These are phyloP conservation scores for Cyclotella baltica DNA, from an alignment of 108 stramenopile species.

Conservation along the genomic window DNA sequence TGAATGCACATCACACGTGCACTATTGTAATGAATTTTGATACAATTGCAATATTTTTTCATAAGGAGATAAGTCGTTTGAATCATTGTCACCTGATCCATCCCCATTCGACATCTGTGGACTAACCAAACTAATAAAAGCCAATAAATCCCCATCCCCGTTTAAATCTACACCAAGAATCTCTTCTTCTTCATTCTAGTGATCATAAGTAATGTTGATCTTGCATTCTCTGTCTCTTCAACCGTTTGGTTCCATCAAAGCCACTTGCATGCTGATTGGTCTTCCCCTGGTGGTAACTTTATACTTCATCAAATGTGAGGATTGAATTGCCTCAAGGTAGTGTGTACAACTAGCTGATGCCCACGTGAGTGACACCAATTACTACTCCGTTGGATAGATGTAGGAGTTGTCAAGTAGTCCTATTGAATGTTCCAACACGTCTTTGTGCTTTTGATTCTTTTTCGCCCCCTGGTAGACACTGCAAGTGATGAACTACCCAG, in stretches of 20 bases:
- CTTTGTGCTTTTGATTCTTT: slow-evolving; percentile 39
- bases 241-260: slow-evolving; percentile 92
- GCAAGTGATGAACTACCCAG: slow-evolving; percentile 79
- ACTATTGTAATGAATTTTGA: slow-evolving; percentile 69
- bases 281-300: slow-evolving; percentile 56
- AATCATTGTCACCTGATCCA: background rate
- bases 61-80: slow-evolving; percentile 20
- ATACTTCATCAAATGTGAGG: slow-evolving; percentile 29
- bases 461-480: slow-evolving; percentile 48
- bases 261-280: slow-evolving; percentile 66
- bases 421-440: slow-evolving; percentile 73
- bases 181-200: slow-evolving; percentile 52
- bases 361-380: slow-evolving; percentile 65
- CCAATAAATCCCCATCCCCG: slow-evolving; percentile 75
- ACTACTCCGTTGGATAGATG: slow-evolving; percentile 78
- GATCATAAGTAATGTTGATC: slow-evolving; percentile 46
- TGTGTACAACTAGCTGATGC: slow-evolving; percentile 82
- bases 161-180: slow-evolving; percentile 76
- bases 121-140: slow-evolving; percentile 59
- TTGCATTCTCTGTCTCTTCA: slow-evolving; percentile 84
- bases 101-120: slow-evolving; percentile 17
- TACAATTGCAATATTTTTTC: slow-evolving; percentile 86
- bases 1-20: slow-evolving; percentile 19
- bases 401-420: slow-evolving; percentile 65
- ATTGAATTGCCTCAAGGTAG: slow-evolving; percentile 75